These are phyloP conservation scores for Vaccinium macrocarpon DNA, from an alignment of 148 eudicot genomes.

Conservation along the genomic window DNA sequence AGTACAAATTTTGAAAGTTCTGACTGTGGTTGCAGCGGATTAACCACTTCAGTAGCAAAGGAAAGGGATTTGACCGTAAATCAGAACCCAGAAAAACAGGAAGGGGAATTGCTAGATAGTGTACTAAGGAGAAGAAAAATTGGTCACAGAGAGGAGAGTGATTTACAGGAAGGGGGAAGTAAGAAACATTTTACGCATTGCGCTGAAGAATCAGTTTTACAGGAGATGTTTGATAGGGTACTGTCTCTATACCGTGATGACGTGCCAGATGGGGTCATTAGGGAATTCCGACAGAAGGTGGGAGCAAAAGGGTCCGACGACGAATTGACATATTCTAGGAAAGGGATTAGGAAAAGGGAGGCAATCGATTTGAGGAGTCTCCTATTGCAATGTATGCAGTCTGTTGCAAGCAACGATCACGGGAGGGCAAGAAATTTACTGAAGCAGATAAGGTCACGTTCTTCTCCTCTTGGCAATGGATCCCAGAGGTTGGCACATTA, in stretches of 20 bases:
- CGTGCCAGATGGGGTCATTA: neutral
- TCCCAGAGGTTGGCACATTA: slow-evolving; percentile 55
- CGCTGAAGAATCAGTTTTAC: slow-evolving; percentile 36
- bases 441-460: slow-evolving; percentile 37
- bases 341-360: slow-evolving; percentile 26
- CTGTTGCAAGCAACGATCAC: slow-evolving; percentile 38
- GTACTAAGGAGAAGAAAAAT: slow-evolving; percentile 28
- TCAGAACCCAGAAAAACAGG: neutral
- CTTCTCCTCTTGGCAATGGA: slow-evolving; percentile 49
- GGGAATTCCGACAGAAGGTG: neutral
- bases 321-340: slow-evolving; percentile 4
- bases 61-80: slow-evolving; percentile 1
- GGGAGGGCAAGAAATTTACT: slow-evolving; percentile 33
- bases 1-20: slow-evolving; percentile 15
- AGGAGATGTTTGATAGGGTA: slow-evolving; percentile 43
- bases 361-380: slow-evolving; percentile 44
- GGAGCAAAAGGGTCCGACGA: slow-evolving; percentile 14
- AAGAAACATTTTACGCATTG: slow-evolving; percentile 30
- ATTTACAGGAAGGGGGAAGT: slow-evolving; percentile 19
- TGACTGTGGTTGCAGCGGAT: slow-evolving; percentile 29
- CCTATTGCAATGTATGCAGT: slow-evolving; percentile 44
- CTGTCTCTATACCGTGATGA: slow-evolving; percentile 32
- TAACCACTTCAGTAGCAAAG: slow-evolving; percentile 19
- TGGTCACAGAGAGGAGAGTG: slow-evolving; percentile 22
- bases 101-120: neutral